Evolutionary conservation across 164 flowering plant species (phyloP).

Genomic region (Paratinospora sagittata): DNA sequence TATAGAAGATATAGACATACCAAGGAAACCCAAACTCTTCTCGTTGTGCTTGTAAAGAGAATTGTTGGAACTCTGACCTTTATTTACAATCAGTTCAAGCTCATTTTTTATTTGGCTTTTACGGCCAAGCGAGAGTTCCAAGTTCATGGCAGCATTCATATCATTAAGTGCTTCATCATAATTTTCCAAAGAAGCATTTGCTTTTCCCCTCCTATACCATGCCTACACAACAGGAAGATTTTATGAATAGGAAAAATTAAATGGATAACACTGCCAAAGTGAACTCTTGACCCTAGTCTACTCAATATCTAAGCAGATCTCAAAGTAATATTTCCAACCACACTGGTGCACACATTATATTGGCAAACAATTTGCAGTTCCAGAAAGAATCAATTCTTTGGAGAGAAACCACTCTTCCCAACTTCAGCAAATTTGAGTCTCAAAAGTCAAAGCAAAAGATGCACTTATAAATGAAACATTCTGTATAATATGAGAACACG

Average conservation of each 20-base stretch:
- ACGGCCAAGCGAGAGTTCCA: conserved; percentile 49
- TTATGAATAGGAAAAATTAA: neutral
- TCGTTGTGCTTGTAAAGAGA: conserved; percentile 15
- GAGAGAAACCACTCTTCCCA: no score
- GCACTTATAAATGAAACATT: no score
- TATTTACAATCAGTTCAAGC: conserved; percentile 26
- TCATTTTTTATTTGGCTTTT: conserved; percentile 55
- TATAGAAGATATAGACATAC: conserved; percentile 22
- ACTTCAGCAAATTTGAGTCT: no score
- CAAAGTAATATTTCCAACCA: no score
- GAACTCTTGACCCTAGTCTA: neutral
- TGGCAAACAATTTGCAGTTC: no score
- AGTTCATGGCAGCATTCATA: conserved; percentile 41
- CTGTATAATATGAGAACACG: no score
- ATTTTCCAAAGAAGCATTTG: conserved; percentile 49
- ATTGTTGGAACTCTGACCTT: conserved; percentile 14
- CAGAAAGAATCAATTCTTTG: no score
- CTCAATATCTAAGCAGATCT: no score
- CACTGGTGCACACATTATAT: no score
- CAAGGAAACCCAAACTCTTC: conserved; percentile 15
- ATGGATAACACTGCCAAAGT: neutral
- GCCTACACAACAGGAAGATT: conserved; percentile 43
- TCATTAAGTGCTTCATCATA: conserved; percentile 58
- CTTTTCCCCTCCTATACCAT: conserved; percentile 85
- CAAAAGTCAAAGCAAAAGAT: no score